Base-by-base conservation (phyloP, 352 stramenopile species). In the Blastocystis sp. region DNA sequence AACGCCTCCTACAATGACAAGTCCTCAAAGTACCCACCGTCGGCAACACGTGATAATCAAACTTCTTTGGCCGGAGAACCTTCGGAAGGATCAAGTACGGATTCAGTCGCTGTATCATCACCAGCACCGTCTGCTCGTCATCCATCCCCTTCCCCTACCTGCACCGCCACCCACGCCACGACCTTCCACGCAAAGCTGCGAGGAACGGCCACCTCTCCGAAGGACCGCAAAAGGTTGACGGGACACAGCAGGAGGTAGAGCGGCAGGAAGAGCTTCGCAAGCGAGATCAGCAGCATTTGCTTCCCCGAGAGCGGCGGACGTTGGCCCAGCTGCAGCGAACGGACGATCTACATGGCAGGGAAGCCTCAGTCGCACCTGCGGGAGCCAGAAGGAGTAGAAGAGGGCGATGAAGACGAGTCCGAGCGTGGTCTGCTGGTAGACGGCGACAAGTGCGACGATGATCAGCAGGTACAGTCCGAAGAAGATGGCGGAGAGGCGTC, bases 341-440 rank as follows among this genome's bases (percentile, higher is more conserved):
- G 94, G 87, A 94, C 95, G 59, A 93, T 92, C 8, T 95, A 91
- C 87, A 97, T 94, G 9, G 92, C 92, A 59, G 94, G 90, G 7
- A 96, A 91, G 87, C 98, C 98, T 84, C 94, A 90, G 48, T n/a
- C 97, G 90, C 69, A 99, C 98, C 89, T 99, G 95, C 27, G 95
- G 96, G 11, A 98, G 89, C 96, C 96, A 99, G 89, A 98, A 99
- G 27, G 93, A 97, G 87, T 97, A 98, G 87, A 95, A 92, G 14
- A 96, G 77, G 71, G 98, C 91, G 1, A 97, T 90, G 51, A 97
- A 92, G 56, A 96, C 85, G 9, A 57, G 56, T 14, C 32, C 34
- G 18, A 57, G 36, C 21, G 18, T 36, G 27, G 34, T 56, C 8
- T 34, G 40, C 14, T 18, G 27, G 36, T 78, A 78, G 16, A 78